A percentile compares a stretch with the other conserved stretches of the same genome.
These are phyloP conservation scores for Monilinia aucupariae DNA, from an alignment of 2,329 filamentous ascomycete species.

Conservation along the genomic window DNA sequence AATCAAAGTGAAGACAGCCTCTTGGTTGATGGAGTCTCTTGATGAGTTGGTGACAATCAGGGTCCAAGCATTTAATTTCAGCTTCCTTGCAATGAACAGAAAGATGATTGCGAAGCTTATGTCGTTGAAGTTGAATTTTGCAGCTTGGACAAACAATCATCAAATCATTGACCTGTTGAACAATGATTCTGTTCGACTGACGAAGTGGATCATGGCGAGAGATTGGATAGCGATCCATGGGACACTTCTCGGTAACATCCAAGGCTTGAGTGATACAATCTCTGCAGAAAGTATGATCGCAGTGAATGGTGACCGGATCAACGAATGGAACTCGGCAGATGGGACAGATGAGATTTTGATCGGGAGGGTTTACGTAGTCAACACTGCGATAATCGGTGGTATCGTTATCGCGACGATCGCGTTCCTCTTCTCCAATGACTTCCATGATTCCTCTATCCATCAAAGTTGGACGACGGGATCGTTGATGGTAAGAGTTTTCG, in stretches of 20 bases:
- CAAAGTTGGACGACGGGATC: conserved; percentile 6
- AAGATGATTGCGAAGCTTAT: conserved; percentile 51
- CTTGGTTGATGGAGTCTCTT: conserved; percentile 46
- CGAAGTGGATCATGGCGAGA: conserved; percentile 34
- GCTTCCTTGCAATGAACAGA: conserved; percentile 52
- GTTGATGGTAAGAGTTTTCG: conserved; percentile 1
- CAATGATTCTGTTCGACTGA: conserved; percentile 42
- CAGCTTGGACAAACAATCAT: conserved; percentile 57
- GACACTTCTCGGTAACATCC: conserved; percentile 44
- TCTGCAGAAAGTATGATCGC: conserved; percentile 61
- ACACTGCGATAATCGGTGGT: conserved; percentile 35
- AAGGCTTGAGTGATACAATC: conserved; percentile 47
- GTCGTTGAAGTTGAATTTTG: conserved; percentile 45
- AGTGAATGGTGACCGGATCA: conserved; percentile 54
- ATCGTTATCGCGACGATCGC: background rate
- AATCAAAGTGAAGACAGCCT: conserved; percentile 50
- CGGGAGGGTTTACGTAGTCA: conserved; percentile 35
- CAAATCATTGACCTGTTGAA: conserved; percentile 56
- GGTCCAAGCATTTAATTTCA: conserved; percentile 48
- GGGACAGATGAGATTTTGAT: conserved; percentile 39
- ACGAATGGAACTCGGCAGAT: conserved; percentile 56
- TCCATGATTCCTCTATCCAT: conserved; percentile 8
- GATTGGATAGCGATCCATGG: conserved; percentile 50
- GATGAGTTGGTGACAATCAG: conserved; percentile 46
- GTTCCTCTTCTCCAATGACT: conserved; percentile 13